Base-by-base conservation (phyloP, 148 eudicot species). In the Vaccinium darrowii region DNA sequence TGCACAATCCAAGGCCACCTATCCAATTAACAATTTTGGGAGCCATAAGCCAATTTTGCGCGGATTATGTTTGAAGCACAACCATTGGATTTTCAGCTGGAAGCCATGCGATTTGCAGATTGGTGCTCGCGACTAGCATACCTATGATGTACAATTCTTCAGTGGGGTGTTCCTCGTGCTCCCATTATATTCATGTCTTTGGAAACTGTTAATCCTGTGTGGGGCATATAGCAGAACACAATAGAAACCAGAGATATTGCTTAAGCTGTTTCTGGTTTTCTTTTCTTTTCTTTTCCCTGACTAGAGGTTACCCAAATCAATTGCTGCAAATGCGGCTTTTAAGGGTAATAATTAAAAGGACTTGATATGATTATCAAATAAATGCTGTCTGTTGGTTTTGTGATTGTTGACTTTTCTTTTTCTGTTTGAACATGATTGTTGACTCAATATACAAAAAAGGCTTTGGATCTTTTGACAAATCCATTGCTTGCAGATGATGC, bases 281-380 rank as follows among this genome's bases (percentile, higher is more conserved):
- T 62, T 62, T 62, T n/a, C 69, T 62, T 62, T 62, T 62, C 25
- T 62, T 62, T 62, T n/a, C 69, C 25, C 25, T 21, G 69, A 62
- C 27, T 62, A 2, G 2, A 3, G 36, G 16, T 67, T 36, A 67
- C 36, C 36, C 73, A 25, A 67, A 67, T 67, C 36, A 67, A 67
- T 25, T 67, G 73, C 73, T 25, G 73, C 73, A 67, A 67, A 67
- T 67, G 73, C 73, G 73, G 73, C 73, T 67, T 67, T 67, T 67
- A 27, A 67, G 73, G 73, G 73, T 23, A 25, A 67, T 67, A 33
- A 67, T 67, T 25, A 67, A 25, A 67, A 25, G 36, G 8, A 63
- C 2, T 63, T 23, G 14, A 25, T 10, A 67, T 23, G 73, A 67
- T 25, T 11, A 25, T 67, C 73, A 25, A 67, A 67, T 67, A 33